These are phyloP conservation scores for Crithidia sp. DNA, from an alignment of 208 protist genomes.

Conservation along the genomic window DNA sequence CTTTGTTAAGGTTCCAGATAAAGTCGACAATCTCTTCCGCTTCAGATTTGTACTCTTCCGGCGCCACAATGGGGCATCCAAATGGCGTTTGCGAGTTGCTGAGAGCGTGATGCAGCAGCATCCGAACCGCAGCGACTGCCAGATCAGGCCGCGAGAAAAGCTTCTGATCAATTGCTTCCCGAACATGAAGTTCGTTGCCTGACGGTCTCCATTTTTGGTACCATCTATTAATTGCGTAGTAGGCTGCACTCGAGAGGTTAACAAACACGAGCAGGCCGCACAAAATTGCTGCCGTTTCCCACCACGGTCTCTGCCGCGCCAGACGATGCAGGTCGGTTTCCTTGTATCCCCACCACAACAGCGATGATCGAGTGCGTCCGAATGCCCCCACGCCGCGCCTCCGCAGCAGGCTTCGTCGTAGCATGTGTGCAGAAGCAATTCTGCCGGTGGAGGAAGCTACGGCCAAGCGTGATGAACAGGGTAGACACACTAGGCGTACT, in stretches of 20 bases:
- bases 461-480: too few species aligned
- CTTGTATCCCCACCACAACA: slow-evolving; percentile 70
- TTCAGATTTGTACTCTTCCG: slow-evolving; percentile 52
- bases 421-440: slow-evolving; percentile 12
- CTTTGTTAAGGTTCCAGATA: slow-evolving; percentile 61
- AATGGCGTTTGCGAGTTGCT: slow-evolving; percentile 80
- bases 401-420: slow-evolving; percentile 26
- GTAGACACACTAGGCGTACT: too few species aligned
- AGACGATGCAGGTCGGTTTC: slow-evolving; percentile 69
- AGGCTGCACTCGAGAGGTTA: slow-evolving; percentile 54
- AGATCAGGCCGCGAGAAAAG: slow-evolving; percentile 83
- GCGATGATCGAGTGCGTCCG: slow-evolving; percentile 13
- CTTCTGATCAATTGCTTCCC: slow-evolving; percentile 61
- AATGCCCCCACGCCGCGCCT: slow-evolving; percentile 20
- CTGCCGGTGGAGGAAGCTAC: too few species aligned
- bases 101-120: slow-evolving; percentile 78
- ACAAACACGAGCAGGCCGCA: slow-evolving; percentile 75
- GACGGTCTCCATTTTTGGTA: slow-evolving; percentile 76
- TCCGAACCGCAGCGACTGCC: slow-evolving; percentile 76
- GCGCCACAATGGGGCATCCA: slow-evolving; percentile 81
- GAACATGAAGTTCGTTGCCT: slow-evolving; percentile 71
- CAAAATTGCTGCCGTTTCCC: slow-evolving; percentile 77
- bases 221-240: slow-evolving; percentile 71
- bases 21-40: slow-evolving; percentile 76
- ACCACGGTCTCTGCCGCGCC: slow-evolving; percentile 85